Evolutionary conservation across 139 green algal species (phyloP).

Genomic region (Chlorella vulgaris): DNA sequence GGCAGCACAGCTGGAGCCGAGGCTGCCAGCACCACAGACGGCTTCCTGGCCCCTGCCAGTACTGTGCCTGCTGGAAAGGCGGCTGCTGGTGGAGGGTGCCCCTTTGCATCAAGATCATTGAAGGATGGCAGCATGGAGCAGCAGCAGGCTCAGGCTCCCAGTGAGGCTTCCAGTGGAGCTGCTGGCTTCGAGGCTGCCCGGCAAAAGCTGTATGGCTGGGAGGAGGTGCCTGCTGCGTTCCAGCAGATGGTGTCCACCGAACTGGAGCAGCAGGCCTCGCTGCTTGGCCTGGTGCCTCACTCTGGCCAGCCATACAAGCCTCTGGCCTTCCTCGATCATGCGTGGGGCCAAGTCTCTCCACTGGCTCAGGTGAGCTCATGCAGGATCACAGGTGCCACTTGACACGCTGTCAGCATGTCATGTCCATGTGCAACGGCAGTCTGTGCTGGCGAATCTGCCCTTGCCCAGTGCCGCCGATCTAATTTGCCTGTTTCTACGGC

Average conservation of each 20-base stretch:
- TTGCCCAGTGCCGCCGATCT: no score
- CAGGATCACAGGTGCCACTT: background rate
- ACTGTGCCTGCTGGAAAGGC: no score
- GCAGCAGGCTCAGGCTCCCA: background rate
- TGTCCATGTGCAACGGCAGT: no score
- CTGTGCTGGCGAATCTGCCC: no score
- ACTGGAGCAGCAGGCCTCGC: background rate
- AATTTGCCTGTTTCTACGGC: no score
- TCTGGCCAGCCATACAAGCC: background rate
- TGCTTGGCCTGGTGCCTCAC: background rate
- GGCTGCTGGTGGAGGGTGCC: no score
- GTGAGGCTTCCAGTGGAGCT: background rate
- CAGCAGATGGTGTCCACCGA: background rate
- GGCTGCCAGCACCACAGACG: background rate
- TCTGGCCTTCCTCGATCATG: constrained; percentile 38
- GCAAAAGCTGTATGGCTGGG: constrained; percentile 31
- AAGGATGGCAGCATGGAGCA: no score
- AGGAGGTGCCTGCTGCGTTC: background rate
- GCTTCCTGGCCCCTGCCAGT: background rate
- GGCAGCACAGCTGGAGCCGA: background rate
- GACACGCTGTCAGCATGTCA: no score
- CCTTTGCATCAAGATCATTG: no score
- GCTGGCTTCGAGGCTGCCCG: constrained; percentile 5
- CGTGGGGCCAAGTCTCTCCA: constrained; percentile 32
- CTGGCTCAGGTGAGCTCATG: background rate